phyloP scores from a whole-genome alignment of 1,139 yeast species.

The Diutina sp. region DNA sequence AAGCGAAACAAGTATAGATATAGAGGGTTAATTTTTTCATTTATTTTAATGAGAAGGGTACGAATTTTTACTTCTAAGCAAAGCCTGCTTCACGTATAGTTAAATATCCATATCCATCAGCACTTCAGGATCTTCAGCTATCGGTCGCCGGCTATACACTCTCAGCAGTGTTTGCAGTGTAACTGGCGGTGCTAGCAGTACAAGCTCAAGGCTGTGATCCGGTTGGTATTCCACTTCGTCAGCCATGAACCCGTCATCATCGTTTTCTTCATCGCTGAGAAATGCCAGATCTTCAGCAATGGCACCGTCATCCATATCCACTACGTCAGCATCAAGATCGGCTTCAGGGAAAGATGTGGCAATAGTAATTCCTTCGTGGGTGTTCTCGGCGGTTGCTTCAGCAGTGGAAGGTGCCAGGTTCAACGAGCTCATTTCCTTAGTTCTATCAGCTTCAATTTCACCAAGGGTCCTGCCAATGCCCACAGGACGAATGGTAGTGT shows the following conservation, averaged over 20 bases:
- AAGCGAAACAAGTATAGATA: neutral
- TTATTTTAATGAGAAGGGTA: neutral
- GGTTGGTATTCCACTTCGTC: conserved; percentile 45
- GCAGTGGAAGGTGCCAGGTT: neutral
- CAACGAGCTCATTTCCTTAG: conserved; percentile 8
- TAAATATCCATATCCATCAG: conserved; percentile 1
- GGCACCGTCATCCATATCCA: conserved; percentile 17
- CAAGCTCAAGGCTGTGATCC: conserved; percentile 27
- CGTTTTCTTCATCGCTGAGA: conserved; percentile 7
- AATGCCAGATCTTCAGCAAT: conserved; percentile 1
- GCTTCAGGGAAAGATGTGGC: neutral
- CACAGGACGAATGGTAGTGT: conserved; percentile 35
- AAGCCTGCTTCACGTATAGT: neutral
- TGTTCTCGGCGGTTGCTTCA: neutral
- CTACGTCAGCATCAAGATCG: neutral
- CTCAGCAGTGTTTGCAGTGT: neutral
- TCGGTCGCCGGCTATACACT: neutral
- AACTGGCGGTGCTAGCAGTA: neutral
- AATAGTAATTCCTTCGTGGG: neutral
- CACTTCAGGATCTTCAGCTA: neutral
- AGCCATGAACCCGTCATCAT: conserved; percentile 36
- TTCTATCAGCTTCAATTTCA: conserved; percentile 16
- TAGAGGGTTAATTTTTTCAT: neutral
- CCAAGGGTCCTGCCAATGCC: conserved; percentile 47
- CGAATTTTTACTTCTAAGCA: neutral